Conservation (phyloP, 768 basidiomycete species). For the Boletus subparvulus region DNA sequence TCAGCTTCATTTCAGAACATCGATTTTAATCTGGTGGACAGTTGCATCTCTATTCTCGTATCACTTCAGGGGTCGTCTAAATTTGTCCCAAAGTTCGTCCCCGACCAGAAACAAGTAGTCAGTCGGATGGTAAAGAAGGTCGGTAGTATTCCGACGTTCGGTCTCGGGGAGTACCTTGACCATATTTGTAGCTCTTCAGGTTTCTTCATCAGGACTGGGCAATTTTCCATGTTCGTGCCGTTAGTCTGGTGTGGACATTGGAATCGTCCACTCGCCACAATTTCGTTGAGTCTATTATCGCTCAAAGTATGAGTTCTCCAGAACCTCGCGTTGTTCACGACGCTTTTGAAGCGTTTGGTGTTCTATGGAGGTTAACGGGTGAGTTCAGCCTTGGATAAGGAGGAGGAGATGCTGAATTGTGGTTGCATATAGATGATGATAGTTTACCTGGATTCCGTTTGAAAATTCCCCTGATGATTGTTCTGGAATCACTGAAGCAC, state of each 20-base stretch:
- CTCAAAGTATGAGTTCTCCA: slow-evolving; percentile 63
- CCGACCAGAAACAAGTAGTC: slow-evolving; percentile 58
- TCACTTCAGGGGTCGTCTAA: slow-evolving; percentile 50
- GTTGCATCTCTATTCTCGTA: slow-evolving; percentile 55
- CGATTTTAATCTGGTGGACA: slow-evolving; percentile 70
- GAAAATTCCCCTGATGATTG: slow-evolving; percentile 82
- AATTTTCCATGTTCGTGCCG: slow-evolving; percentile 78
- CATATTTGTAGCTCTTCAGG: slow-evolving; percentile 54
- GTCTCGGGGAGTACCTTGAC: background rate
- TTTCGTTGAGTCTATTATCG: slow-evolving; percentile 78
- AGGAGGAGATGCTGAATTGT: slow-evolving; percentile 4
- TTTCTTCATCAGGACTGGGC: slow-evolving; percentile 69
- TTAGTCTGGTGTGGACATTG: slow-evolving; percentile 80
- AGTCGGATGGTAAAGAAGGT: slow-evolving; percentile 58
- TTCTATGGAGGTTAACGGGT: slow-evolving; percentile 91
- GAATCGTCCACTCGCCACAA: slow-evolving; percentile 53
- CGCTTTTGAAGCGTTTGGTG: slow-evolving; percentile 86
- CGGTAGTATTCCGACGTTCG: slow-evolving; percentile 5
- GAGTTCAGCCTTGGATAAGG: slow-evolving; percentile 13
- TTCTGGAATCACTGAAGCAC: slow-evolving; percentile 78
- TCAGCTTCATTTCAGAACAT: slow-evolving; percentile 19
- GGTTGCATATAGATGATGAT: slow-evolving; percentile 61
- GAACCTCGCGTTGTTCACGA: slow-evolving; percentile 48
- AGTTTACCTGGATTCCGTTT: slow-evolving; percentile 79
- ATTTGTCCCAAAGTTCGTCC: slow-evolving; percentile 51